Percentiles rank a stretch among this genome's conserved stretches.
Conservation (phyloP, 495 filamentous ascomycete species). For the Hypoxylon perforatum region DNA sequence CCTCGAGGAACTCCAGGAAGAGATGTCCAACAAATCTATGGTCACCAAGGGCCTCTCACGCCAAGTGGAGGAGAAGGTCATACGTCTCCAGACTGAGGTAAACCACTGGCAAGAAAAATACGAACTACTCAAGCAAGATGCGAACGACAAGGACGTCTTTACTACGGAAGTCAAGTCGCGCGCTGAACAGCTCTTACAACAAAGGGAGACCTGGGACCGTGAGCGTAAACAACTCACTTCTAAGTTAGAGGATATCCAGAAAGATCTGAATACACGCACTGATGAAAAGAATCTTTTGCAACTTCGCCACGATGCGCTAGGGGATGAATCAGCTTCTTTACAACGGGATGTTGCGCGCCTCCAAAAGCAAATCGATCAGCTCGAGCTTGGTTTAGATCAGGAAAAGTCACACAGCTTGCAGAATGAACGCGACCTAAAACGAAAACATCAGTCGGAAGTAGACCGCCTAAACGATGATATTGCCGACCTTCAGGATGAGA, state of each 20-base stretch:
- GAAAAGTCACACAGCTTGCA: conserved; percentile 68
- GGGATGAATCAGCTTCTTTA: conserved; percentile 69
- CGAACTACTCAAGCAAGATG: conserved; percentile 57
- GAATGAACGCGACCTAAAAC: conserved; percentile 65
- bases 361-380: conserved; percentile 65
- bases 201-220: conserved; percentile 53
- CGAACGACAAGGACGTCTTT: conserved; percentile 53
- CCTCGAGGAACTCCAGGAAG: conserved; percentile 75
- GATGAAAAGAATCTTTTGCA: conserved; percentile 77
- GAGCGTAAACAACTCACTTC: conserved; percentile 56
- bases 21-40: conserved; percentile 82
- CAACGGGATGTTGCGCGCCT: conserved; percentile 67
- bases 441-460: conserved; percentile 58
- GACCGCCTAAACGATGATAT: conserved; percentile 48
- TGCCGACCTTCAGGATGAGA: conserved; percentile 51
- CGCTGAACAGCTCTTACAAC: conserved; percentile 54
- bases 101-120: conserved; percentile 69
- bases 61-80: conserved; percentile 77
- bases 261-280: conserved; percentile 64
- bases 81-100: conserved; percentile 72
- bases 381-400: conserved; percentile 66
- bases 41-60: conserved; percentile 79
- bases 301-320: conserved; percentile 72
- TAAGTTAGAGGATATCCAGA: conserved; percentile 62
- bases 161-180: conserved; percentile 51